phyloP scores from a whole-genome alignment of 1,139 yeast genomes.

The Kodamaea anthophila region DNA sequence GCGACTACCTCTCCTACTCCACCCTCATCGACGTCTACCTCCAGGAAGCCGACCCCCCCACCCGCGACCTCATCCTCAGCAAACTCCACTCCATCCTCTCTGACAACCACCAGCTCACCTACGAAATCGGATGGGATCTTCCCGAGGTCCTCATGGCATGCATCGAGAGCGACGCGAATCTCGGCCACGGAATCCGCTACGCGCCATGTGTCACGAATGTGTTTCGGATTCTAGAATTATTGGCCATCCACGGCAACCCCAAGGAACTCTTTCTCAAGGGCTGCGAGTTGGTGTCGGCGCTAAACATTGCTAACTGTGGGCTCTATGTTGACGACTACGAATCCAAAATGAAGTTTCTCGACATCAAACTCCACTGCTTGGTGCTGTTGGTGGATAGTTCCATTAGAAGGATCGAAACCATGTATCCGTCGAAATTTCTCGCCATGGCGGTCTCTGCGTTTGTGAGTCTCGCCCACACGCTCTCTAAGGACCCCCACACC shows the following conservation, averaged over 20 bases:
- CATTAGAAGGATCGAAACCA: slow-evolving; percentile 50
- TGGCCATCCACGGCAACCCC: slow-evolving; percentile 66
- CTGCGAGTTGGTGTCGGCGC: slow-evolving; percentile 51
- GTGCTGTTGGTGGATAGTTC: slow-evolving; percentile 55
- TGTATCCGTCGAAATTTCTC: slow-evolving; percentile 70
- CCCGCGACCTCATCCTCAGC: slow-evolving; percentile 29
- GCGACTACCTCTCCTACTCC: slow-evolving; percentile 66
- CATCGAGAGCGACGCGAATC: slow-evolving; percentile 21
- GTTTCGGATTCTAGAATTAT: slow-evolving; percentile 48
- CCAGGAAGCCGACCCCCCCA: slow-evolving; percentile 43
- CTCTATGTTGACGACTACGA: slow-evolving; percentile 7
- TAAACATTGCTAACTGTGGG: slow-evolving; percentile 12
- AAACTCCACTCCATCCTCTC: slow-evolving; percentile 39
- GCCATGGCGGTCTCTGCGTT: slow-evolving; percentile 57
- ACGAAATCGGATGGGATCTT: slow-evolving; percentile 84
- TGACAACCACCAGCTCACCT: slow-evolving; percentile 41
- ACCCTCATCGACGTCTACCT: slow-evolving; percentile 63
- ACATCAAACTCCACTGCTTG: slow-evolving; percentile 56
- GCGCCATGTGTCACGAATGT: slow-evolving; percentile 34
- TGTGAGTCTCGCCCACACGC: slow-evolving; percentile 42
- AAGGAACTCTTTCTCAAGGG: slow-evolving; percentile 69
- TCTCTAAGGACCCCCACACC: slow-evolving; percentile 20
- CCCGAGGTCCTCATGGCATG: slow-evolving; percentile 56
- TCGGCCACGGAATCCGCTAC: slow-evolving; percentile 17
- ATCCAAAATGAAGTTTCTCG: slow-evolving; percentile 32